Base-by-base conservation (phyloP, 495 filamentous ascomycete species). In the Choiromyces venosus region DNA sequence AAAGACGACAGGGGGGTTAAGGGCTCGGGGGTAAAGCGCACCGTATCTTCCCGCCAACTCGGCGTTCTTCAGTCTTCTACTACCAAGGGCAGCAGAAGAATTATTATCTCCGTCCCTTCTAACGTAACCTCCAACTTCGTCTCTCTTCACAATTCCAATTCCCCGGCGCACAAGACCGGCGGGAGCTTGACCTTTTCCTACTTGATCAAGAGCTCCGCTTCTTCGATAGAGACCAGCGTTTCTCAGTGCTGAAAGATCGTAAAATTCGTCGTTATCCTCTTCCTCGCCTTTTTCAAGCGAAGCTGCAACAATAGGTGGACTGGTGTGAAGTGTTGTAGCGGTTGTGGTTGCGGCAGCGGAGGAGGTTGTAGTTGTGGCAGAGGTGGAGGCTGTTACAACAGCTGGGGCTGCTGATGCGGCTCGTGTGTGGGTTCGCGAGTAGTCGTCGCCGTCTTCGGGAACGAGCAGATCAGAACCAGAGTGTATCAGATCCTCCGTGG, bases 21-120 rank as follows among this genome's bases (percentile, higher is more conserved):
- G n/a, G 52, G 52, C n/a, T 29, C 8, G n/a, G 52, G 52, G 44
- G 2, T 2, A 16, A 29, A 29, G 52, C 75, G 74, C 74, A 77
- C 75, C 75, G 75, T 77, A 77, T 77, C 75, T 77, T 77, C 75
- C 75, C 75, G 75, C 75, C 75, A 77, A 77, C 69, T 77, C 74
- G 75, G 68, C 74, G 73, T 77, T 46, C 75, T 77, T 72, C 69
- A 77, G 66, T 77, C 75, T 77, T 77, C 75, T 66, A 77, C 75
- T 77, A 77, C 75, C 75, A 70, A 74, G 69, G 75, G 75, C 72
- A 77, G 75, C 42, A 77, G 75, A 77, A 77, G 75, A 71, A 77
- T 46, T 77, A 69, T 29, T 72, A 14, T 68, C 38, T 67, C 64
- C 64, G 38, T 64, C 25, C 67, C 74, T 64, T 72, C 75, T 74